Base-by-base conservation (phyloP, 306 rosid species). In the Argentina anserina region DNA sequence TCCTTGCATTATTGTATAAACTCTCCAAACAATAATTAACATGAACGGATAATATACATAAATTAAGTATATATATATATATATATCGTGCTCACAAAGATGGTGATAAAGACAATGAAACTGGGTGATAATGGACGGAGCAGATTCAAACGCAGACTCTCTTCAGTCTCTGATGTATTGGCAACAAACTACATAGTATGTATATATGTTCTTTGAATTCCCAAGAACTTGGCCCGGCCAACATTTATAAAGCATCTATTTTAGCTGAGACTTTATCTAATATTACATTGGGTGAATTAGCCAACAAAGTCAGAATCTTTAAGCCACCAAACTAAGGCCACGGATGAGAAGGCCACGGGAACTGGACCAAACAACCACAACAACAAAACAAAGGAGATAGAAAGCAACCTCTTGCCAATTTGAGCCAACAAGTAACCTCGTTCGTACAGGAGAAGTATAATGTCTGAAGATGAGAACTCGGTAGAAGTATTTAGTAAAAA, bases 321-420 rank as follows among this genome's bases (percentile, higher is more conserved):
- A 75, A 85, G 76, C 63, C 78, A 76, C 86, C 81, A 88, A 73
- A 93, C 74, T 70, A 86, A 66, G 1, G 79, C 89, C 67, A 84
- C 64, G 12, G 97, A 87, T 36, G 87, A 81, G 47, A 90, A 46
- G 20, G 81, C 76, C 0, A 85, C 70, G 0, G 84, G 74, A 23
- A 88, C 65, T 0, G 98, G 98, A 67, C 96, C 90, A 55, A 89
- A 41, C 85, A 84, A 72, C 98, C 98, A 92, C 12, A 86, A 17
- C 81, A 90, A 58, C 67, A 90, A 25, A 55, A 88, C 87, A 31
- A 88, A 40, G 77, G 79, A 34, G 36, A 84, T 28, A 68, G 86
- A 84, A n/a, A 93, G 82, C 21, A 88, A 34, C 41, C 98, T 84
- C 46, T 78, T 83, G 0, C 88, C 97, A 40, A 93, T 68, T 34